Conservation (phyloP, 1,284 basidiomycete species). For the Naganishia cerealis region DNA sequence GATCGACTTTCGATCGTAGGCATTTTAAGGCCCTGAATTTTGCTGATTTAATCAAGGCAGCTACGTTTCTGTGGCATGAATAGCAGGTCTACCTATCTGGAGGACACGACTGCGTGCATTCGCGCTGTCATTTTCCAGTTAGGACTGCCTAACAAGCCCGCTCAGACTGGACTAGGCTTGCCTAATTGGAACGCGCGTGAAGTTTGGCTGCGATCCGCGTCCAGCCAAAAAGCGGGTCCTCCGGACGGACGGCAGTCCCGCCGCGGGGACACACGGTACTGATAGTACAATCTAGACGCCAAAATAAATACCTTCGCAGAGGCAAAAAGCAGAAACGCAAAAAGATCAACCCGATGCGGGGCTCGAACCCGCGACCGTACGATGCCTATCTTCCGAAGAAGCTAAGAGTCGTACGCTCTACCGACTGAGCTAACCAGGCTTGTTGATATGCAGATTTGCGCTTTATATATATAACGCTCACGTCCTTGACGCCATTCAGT, state of each 20-base stretch:
- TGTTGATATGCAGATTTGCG: neutral
- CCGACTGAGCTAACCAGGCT: conserved; percentile 31
- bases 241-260: too few relatives aligned
- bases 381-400: conserved; percentile 5
- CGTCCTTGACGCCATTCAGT: too few relatives aligned
- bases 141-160: neutral
- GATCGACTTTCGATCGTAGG: neutral
- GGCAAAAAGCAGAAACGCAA: too few relatives aligned
- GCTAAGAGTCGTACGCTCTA: conserved; percentile 31
- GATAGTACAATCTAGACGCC: too few relatives aligned
- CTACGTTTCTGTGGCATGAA: neutral
- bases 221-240: neutral
- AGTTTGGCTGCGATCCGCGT: neutral
- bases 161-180: neutral
- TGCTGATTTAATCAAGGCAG: neutral
- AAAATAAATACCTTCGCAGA: too few relatives aligned
- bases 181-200: conserved; percentile 1
- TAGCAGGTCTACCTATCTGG: neutral
- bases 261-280: too few relatives aligned
- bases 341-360: conserved; percentile 19
- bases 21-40: neutral
- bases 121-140: neutral
- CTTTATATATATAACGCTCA: too few relatives aligned
- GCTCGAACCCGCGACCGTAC: conserved; percentile 28
- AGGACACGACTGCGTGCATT: neutral